Conservation (phyloP, 331 rosid species). For the Dryas integrifolia region DNA sequence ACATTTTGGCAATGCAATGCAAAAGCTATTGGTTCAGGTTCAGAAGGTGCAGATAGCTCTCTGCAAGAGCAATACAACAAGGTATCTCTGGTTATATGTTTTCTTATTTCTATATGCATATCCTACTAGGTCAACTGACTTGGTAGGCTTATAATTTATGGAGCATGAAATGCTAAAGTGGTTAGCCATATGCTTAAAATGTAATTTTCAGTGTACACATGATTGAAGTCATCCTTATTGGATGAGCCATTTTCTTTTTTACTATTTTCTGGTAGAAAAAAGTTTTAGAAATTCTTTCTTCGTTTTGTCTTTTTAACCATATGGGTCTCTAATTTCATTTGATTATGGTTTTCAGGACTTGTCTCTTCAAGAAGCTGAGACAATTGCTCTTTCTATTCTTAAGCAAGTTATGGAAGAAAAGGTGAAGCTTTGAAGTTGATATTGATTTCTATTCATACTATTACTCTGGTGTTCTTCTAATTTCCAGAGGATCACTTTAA, state of each 20-base stretch:
- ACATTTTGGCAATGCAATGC: slow-evolving; percentile 98
- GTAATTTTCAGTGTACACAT: background rate
- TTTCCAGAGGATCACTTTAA: background rate
- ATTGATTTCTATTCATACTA: background rate
- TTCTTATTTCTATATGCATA: slow-evolving; percentile 4
- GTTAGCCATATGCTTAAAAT: background rate
- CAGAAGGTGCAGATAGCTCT: slow-evolving; percentile 94
- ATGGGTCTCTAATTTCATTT: background rate
- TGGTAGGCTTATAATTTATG: background rate
- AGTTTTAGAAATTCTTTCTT: background rate
- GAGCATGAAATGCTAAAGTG: slow-evolving; percentile 1
- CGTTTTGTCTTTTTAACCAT: background rate
- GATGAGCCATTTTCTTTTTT: background rate
- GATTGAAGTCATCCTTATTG: background rate
- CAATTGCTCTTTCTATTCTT: slow-evolving; percentile 91
- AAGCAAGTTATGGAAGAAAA: slow-evolving; percentile 99
- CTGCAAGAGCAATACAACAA: slow-evolving; percentile 92
- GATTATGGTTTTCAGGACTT: slow-evolving; percentile 57
- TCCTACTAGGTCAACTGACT: background rate
- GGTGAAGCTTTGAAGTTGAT: slow-evolving; percentile 42
- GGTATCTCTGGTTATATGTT: slow-evolving; percentile 37
- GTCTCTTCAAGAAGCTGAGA: slow-evolving; percentile 91
- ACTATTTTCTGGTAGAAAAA: background rate
- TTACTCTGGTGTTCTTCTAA: background rate
- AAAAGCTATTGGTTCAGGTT: slow-evolving; percentile 95